Conservation (phyloP, 257 asterid genomes). For the Cruciata laevipes region DNA sequence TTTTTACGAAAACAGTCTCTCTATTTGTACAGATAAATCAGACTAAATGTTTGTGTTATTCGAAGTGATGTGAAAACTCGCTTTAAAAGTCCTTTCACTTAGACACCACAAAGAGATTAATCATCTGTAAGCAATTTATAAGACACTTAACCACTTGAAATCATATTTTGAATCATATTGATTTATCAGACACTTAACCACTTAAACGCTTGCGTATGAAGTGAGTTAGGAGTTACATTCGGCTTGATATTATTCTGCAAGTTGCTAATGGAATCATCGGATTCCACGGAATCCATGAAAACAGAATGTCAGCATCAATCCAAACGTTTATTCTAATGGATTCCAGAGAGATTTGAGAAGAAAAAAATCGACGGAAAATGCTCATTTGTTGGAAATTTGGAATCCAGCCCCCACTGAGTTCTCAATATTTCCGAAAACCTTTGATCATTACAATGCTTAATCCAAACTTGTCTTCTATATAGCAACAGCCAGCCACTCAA, state of each 20-base stretch:
- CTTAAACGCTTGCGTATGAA: no score
- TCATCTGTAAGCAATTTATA: no score
- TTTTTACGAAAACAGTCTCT: background rate
- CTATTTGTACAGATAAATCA: background rate
- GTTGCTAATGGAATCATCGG: background rate
- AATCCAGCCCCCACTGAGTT: background rate
- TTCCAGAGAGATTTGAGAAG: slow-evolving; percentile 6
- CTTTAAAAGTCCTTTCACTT: no score
- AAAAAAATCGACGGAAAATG: slow-evolving; percentile 5
- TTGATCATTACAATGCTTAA: slow-evolving; percentile 16
- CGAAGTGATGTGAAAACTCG: no score
- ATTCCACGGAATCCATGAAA: slow-evolving; percentile 11
- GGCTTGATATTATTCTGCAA: slow-evolving; percentile 5
- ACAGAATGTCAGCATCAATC: background rate
- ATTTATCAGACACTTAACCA: no score
- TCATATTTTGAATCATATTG: no score
- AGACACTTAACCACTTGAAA: background rate
- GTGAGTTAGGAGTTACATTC: background rate
- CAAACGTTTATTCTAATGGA: slow-evolving; percentile 6
- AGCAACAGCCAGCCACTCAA: background rate
- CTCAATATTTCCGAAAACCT: slow-evolving; percentile 5
- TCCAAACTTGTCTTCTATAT: background rate
- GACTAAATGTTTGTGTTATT: no score
- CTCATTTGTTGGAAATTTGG: background rate
- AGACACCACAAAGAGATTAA: no score